Percentiles rank a stretch among this genome's conserved stretches.
Evolutionary conservation across 768 basidiomycete genomes (phyloP).

Genomic region (Naganishia randhawae): DNA sequence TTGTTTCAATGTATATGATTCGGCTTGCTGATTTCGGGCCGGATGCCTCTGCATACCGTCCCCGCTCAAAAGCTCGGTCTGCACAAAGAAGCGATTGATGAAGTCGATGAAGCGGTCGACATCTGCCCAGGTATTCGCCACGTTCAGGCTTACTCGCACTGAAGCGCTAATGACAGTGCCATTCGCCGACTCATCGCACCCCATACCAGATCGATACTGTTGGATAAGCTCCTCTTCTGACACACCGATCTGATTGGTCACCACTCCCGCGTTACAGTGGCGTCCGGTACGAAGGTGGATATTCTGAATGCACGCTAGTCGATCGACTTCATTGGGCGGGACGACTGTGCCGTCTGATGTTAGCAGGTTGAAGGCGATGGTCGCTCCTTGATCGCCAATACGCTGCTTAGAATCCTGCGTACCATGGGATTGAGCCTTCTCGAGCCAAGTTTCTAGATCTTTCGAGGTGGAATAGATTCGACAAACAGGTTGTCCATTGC

Average conservation of each 20-base stretch:
- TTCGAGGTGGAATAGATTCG: slow-evolving; percentile 11
- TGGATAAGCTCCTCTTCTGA: slow-evolving; percentile 30
- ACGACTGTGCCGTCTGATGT: slow-evolving; percentile 25
- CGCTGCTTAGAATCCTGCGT: neutral
- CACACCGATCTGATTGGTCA: slow-evolving; percentile 23
- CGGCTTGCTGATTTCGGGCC: too few species aligned
- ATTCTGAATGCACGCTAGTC: slow-evolving; percentile 33
- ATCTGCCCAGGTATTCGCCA: slow-evolving; percentile 33
- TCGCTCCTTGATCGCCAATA: slow-evolving; percentile 28
- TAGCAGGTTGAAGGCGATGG: slow-evolving; percentile 35
- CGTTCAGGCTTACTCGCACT: slow-evolving; percentile 35
- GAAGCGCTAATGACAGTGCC: slow-evolving; percentile 7
- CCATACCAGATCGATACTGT: slow-evolving; percentile 28
- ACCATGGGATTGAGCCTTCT: neutral
- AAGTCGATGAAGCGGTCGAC: slow-evolving; percentile 34
- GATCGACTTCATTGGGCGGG: slow-evolving; percentile 34
- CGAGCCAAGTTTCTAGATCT: neutral
- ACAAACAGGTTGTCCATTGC: neutral
- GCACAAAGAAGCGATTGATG: slow-evolving; percentile 34
- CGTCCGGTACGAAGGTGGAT: slow-evolving; percentile 37
- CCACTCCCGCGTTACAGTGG: slow-evolving; percentile 37
- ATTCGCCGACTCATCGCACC: slow-evolving; percentile 36
- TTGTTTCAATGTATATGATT: slow-evolving; percentile 1
- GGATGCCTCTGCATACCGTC: too few species aligned
- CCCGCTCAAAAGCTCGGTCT: neutral